These are phyloP conservation scores for Hordeum marinum DNA, from an alignment of 176 grass and related monocot genomes.

Conservation along the genomic window DNA sequence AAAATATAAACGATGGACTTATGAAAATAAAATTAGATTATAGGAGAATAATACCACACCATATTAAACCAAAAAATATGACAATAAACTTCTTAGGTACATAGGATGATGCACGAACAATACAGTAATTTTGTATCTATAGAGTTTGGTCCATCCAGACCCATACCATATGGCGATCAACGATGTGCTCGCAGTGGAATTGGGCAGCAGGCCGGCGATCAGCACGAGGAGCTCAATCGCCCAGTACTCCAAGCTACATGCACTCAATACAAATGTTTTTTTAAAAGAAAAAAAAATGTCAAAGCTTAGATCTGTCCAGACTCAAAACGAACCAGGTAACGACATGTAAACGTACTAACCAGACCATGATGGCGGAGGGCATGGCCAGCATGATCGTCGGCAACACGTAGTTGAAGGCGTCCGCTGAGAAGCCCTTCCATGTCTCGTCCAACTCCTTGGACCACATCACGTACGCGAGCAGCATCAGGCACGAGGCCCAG, in stretches of 20 bases:
- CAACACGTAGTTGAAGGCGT: slow-evolving; percentile 51
- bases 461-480: slow-evolving; percentile 42
- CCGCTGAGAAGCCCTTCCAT: slow-evolving; percentile 61
- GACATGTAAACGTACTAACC: slow-evolving; percentile 29
- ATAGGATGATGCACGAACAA: too few species aligned
- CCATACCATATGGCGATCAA: slow-evolving; percentile 85
- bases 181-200: slow-evolving; percentile 78
- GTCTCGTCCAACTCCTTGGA: slow-evolving; percentile 44
- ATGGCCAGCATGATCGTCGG: slow-evolving; percentile 68
- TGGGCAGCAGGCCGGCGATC: slow-evolving; percentile 67
- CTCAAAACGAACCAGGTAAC: not conserved
- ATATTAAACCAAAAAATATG: too few species aligned
- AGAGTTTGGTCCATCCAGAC: too few species aligned
- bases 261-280: not conserved
- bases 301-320: too few species aligned
- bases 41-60: too few species aligned
- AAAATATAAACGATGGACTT: too few species aligned
- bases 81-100: too few species aligned
- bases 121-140: too few species aligned
- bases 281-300: too few species aligned
- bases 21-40: too few species aligned
- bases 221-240: slow-evolving; percentile 85
- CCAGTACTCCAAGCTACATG: slow-evolving; percentile 76
- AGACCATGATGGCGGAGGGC: slow-evolving; percentile 90
- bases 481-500: slow-evolving; percentile 60